Base-by-base conservation (phyloP, 2,329 filamentous ascomycete genomes). In the Penicillium decumbens region DNA sequence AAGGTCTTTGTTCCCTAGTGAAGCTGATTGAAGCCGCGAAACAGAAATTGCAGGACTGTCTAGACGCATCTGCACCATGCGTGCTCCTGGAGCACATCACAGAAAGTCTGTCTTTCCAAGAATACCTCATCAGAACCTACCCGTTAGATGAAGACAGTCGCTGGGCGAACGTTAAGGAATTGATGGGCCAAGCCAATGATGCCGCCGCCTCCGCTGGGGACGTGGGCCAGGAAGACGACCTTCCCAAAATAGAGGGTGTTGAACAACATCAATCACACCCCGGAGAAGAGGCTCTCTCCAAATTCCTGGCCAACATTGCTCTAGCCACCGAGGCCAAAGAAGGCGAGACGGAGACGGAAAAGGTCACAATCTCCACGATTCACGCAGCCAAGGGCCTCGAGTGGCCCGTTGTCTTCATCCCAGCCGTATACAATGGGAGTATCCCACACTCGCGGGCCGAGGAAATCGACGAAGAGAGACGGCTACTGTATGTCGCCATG, bases 381-480 rank as follows among this genome's bases (percentile, higher is more conserved):
- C 92, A 98, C 66, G 90, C 91, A 0, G 89, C 92, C 2, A 98
- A 98, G 69, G 92, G 92, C 3, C 77, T 98, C 1, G 92, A 98
- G 68, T 98, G 93, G 93, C 92, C 92, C 0, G 79, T 95, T 1
- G 89, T 97, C 1, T 97, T 97, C 67, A 84, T 97, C 13, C 91
- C 93, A 5, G 88, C 88, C 1, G 86, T 89, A 24, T 95, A 95
- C 65, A 83, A 90, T 41, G 93, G 92, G 0, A 92, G 87, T 2
- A 95, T 97, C 51, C 92, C 92, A 4, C 92, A 97, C 67, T 86
- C 85, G 1, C 80, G 91, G 58, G 81, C 90, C 1, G 91, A 96
- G 40, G 89, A 97, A 64, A 77, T 79, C 3, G 86, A 92, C 49
- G 92, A 98, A 69, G 92, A 98, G 67, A 79, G 93, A 51, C 80